phyloP scores from a whole-genome alignment of 305 asterid species.

The Plantago coronopus region DNA sequence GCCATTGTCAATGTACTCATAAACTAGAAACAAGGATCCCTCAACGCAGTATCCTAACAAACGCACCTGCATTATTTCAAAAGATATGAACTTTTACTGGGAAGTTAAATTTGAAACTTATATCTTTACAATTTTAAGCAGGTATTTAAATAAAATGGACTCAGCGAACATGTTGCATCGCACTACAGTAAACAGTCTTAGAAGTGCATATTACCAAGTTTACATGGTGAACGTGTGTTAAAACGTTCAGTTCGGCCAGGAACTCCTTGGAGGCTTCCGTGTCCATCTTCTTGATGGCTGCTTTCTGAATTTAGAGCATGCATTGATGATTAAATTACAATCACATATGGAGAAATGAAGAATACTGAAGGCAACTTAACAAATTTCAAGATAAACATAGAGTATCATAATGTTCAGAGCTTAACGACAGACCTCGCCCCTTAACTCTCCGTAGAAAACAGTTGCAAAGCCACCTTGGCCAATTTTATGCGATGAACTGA shows the following conservation, averaged over 20 bases:
- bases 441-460: constrained; percentile 62
- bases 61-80: constrained; percentile 48
- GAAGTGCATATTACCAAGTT: constrained; percentile 54
- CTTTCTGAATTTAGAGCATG: constrained; percentile 41
- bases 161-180: neutral
- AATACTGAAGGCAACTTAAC: neutral
- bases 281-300: constrained; percentile 81
- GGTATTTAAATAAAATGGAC: neutral
- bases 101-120: too few species aligned
- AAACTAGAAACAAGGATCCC: constrained; percentile 67
- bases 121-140: neutral
- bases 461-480: constrained; percentile 89
- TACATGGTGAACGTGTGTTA: constrained; percentile 82
- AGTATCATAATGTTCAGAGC: neutral
- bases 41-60: constrained; percentile 75
- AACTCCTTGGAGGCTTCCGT: constrained; percentile 87
- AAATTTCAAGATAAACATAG: neutral
- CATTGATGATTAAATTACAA: neutral
- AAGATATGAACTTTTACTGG: too few species aligned
- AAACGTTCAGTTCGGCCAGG: constrained; percentile 73
- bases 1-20: constrained; percentile 78
- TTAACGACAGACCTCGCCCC: constrained; percentile 64
- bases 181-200: neutral
- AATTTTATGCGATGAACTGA: constrained; percentile 46
- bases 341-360: neutral